These are phyloP conservation scores for Plenodomus biglobosus DNA, from an alignment of 2,329 filamentous ascomycete species.

Conservation along the genomic window DNA sequence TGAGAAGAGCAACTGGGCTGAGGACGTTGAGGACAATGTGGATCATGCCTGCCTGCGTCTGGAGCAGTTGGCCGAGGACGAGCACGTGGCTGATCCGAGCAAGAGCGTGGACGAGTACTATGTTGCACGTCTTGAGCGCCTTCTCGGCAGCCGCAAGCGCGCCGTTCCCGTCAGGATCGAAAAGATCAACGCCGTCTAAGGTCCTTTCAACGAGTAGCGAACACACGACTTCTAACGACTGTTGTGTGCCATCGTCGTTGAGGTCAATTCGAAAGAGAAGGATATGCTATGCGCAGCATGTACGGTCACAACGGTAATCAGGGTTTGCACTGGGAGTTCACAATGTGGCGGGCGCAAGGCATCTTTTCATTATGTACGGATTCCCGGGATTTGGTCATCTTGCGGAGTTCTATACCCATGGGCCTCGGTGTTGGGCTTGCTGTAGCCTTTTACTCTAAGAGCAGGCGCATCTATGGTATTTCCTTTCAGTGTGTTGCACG, in stretches of 20 bases:
- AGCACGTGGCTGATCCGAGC: conserved; percentile 18
- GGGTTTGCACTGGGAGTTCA: background rate
- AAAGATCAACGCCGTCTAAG: background rate
- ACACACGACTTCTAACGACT: background rate
- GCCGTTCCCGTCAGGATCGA: conserved; percentile 21
- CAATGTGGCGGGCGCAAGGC: background rate
- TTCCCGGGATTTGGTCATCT: background rate
- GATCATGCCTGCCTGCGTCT: conserved; percentile 27
- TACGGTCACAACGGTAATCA: background rate
- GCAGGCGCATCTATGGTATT: background rate
- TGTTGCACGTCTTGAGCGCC: conserved; percentile 22
- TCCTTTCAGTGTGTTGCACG: no score
- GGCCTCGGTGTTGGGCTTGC: background rate
- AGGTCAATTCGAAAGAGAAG: background rate
- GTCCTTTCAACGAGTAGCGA: background rate
- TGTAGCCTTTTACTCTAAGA: background rate
- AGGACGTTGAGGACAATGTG: conserved; percentile 31
- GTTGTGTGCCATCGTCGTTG: background rate
- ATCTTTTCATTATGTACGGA: background rate
- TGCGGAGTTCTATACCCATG: conserved; percentile 7
- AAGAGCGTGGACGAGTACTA: conserved; percentile 31
- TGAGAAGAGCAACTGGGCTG: conserved; percentile 40
- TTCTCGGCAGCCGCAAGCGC: conserved; percentile 20
- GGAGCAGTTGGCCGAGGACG: conserved; percentile 40
- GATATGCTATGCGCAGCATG: background rate